Conservation (phyloP, 352 stramenopile species). For the Pythium utonaiense region DNA sequence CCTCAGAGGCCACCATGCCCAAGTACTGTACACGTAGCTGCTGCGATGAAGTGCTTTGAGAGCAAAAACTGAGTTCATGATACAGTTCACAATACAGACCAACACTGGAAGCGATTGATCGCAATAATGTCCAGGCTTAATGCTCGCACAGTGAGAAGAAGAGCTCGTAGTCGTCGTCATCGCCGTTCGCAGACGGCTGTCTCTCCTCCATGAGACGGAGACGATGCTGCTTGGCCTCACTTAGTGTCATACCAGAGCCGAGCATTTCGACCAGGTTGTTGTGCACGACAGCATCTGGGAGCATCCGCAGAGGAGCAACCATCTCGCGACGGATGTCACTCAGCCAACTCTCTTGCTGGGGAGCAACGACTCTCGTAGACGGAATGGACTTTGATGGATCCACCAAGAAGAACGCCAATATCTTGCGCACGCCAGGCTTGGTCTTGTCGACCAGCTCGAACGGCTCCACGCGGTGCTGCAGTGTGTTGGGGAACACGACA, state of each 20-base stretch:
- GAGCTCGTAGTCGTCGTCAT: conserved; percentile 14
- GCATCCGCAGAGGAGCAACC: too few relatives aligned
- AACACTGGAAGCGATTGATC: too few relatives aligned
- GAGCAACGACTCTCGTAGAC: conserved; percentile 27
- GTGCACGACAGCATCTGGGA: conserved; percentile 15
- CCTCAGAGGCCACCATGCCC: too few relatives aligned
- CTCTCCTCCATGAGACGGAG: conserved; percentile 29
- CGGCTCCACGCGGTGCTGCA: conserved; percentile 30
- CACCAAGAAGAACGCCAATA: conserved; percentile 40
- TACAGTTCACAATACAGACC: too few relatives aligned
- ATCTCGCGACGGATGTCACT: too few relatives aligned
- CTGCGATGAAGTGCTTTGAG: too few relatives aligned
- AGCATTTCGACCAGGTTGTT: conserved; percentile 10
- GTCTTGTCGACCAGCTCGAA: conserved; percentile 27
- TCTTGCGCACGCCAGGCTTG: conserved; percentile 28
- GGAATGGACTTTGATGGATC: conserved; percentile 28
- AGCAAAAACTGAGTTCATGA: too few relatives aligned
- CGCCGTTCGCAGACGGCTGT: neutral
- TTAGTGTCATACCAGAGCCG: conserved; percentile 19
- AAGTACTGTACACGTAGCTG: too few relatives aligned
- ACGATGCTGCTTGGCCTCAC: conserved; percentile 23
- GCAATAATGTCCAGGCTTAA: too few relatives aligned
- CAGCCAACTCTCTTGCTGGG: conserved; percentile 28
- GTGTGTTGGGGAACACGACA: conserved; percentile 35
- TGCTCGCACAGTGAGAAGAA: conserved; percentile 26